Evolutionary conservation across 2,329 filamentous ascomycete species (phyloP).

Genomic region (Blumeria hordei): DNA sequence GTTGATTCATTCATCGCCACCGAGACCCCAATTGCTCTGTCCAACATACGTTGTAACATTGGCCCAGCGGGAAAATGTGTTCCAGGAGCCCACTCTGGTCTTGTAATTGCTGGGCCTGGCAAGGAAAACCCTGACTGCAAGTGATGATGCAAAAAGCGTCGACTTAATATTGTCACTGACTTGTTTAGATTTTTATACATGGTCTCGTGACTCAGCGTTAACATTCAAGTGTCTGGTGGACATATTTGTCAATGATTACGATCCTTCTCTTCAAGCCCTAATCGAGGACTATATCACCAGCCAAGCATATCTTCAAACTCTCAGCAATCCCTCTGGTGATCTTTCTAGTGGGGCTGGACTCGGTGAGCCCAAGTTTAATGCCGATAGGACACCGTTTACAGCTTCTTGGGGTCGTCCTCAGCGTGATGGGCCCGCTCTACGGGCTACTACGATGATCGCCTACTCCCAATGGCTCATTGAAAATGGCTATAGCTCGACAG

Average conservation of each 20-base stretch:
- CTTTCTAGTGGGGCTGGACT: conserved; percentile 25
- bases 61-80: conserved; percentile 27
- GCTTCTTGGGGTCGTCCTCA: conserved; percentile 55
- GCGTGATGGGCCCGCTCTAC: conserved; percentile 53
- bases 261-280: conserved; percentile 20
- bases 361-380: conserved; percentile 51
- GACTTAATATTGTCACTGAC: conserved; percentile 2
- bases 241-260: conserved; percentile 30
- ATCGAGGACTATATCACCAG: conserved; percentile 45
- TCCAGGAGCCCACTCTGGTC: conserved; percentile 22
- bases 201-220: conserved; percentile 52
- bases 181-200: conserved; percentile 47
- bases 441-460: conserved; percentile 46
- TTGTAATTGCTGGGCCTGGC: conserved; percentile 33
- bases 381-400: conserved; percentile 37
- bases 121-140: conserved; percentile 29
- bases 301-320: conserved; percentile 31
- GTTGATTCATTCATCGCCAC: conserved; percentile 28
- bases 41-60: conserved; percentile 32
- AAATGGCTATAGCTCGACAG: conserved; percentile 27
- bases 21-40: conserved; percentile 26
- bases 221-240: conserved; percentile 47
- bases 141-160: background rate
- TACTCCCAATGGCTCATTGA: conserved; percentile 50
- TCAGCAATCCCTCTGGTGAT: conserved; percentile 28